Conservation (phyloP, 495 filamentous ascomycete genomes). For the Rhizodiscina lignyota region DNA sequence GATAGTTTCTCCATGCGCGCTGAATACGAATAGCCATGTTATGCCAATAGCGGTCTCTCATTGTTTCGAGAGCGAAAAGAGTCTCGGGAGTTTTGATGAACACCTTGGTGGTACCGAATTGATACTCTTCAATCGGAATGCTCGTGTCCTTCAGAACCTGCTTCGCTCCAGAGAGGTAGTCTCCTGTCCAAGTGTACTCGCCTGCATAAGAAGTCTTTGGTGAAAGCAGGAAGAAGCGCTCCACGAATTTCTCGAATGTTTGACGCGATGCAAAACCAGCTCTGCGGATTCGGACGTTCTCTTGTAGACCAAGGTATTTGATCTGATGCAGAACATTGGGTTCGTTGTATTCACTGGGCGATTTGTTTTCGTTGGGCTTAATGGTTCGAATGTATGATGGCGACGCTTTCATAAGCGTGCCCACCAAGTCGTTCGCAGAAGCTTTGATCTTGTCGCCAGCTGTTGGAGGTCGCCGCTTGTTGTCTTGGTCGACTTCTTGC, state of each 20-base stretch:
- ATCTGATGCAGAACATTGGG: conserved; percentile 95
- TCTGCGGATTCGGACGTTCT: conserved; percentile 94
- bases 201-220: conserved; percentile 90
- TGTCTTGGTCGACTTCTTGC: conserved; percentile 85
- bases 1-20: conserved; percentile 89
- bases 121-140: conserved; percentile 88
- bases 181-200: conserved; percentile 90
- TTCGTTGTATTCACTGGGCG: conserved; percentile 74
- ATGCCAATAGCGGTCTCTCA: conserved; percentile 96
- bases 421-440: conserved; percentile 89
- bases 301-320: conserved; percentile 96
- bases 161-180: conserved; percentile 70
- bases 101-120: conserved; percentile 91
- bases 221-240: conserved; percentile 91
- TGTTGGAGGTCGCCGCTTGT: conserved; percentile 83
- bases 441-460: conserved; percentile 94
- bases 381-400: conserved; percentile 98
- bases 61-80: conserved; percentile 88
- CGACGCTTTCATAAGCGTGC: conserved; percentile 90
- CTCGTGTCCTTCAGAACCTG: conserved; percentile 93
- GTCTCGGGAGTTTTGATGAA: conserved; percentile 99
- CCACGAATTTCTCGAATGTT: conserved; percentile 95
- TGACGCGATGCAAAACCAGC: conserved; percentile 97
- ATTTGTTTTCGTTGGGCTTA: conserved; percentile 98
- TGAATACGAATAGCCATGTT: conserved; percentile 99